Base-by-base conservation (phyloP, 192 early-diverging fungal genomes). In the Neocallimastix lanati region DNA sequence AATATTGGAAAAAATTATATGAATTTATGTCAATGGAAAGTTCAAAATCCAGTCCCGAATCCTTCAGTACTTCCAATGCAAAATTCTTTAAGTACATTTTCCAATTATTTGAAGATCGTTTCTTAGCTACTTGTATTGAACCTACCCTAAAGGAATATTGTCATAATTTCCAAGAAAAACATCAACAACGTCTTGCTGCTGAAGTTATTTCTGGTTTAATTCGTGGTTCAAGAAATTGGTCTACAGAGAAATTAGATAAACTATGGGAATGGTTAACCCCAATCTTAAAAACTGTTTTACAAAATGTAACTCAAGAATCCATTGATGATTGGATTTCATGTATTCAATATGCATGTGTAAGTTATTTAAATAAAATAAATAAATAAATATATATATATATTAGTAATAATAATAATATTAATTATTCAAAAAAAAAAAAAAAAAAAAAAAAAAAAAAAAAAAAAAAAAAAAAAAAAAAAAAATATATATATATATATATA, bases 191-290 rank as follows among this genome's bases (percentile, higher is more conserved):
- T 21, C 92, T 94, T 2, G 94, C 91, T 0, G 82, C 92, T 11
- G 96, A 97, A 80, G 81, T 96, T 28, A 78, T 94, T 7, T 90
- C 87, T 6, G 96, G 96, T 7, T 36, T 96, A 29, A 82, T 98
- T 28, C 90, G 94, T 28, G 96, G 96, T 9, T 89, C 87, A 78
- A 98, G 96, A 83, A 93, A 97, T 82, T 98, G 96, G 96, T 80
- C 82, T 7, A 78, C 83, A 13, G 82, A 79, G 2, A 83, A 84
- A 78, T 67, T 82, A 13, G 76, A 82, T n/a, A 81, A 76, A 18
- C 82, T 96, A 82, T 96, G 95, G 95, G 81, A 78, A 6, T 91
- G 88, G 89, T 77, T 95, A 18, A 78, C 16, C 6, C 80, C 40
- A 2, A 29, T 94, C 13, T 29, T 96, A 28, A 82, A 81, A 4